phyloP scores from a whole-genome alignment of 192 early-diverging fungal genomes.

The Coemansia sp. region DNA sequence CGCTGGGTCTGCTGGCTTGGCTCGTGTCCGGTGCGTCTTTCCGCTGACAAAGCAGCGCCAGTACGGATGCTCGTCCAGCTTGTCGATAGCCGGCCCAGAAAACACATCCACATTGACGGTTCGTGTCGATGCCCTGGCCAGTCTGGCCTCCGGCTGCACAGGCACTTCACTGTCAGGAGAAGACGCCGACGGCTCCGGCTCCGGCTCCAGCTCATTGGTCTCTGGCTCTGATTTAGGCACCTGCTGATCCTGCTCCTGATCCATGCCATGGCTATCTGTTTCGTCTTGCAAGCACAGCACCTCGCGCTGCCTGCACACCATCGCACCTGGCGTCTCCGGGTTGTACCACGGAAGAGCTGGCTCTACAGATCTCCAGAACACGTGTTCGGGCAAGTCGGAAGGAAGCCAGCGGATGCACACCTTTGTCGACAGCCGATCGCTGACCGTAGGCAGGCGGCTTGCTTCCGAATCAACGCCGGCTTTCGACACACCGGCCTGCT shows the following conservation, averaged over 20 bases:
- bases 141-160: not conserved
- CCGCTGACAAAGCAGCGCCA: constrained; percentile 42
- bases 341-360: constrained; percentile 45
- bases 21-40: constrained; percentile 32
- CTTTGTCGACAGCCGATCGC: constrained; percentile 20
- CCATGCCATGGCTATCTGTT: too few relatives aligned
- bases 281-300: constrained; percentile 7
- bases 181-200: not conserved
- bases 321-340: constrained; percentile 9
- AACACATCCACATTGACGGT: constrained; percentile 12
- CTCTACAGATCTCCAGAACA: constrained; percentile 47
- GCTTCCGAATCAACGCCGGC: not conserved
- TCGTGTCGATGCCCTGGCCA: constrained; percentile 18
- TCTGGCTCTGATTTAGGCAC: not conserved
- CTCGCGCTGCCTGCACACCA: constrained; percentile 9
- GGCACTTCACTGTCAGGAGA: not conserved
- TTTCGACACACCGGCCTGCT: not conserved
- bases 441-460: not conserved
- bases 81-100: constrained; percentile 24
- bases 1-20: constrained; percentile 33
- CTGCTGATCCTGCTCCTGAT: not conserved
- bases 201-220: not conserved
- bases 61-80: constrained; percentile 37
- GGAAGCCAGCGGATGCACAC: constrained; percentile 51
- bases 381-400: constrained; percentile 44